Base-by-base conservation (phyloP, 2,329 filamentous ascomycete species). In the Stachybotrys chartarum region DNA sequence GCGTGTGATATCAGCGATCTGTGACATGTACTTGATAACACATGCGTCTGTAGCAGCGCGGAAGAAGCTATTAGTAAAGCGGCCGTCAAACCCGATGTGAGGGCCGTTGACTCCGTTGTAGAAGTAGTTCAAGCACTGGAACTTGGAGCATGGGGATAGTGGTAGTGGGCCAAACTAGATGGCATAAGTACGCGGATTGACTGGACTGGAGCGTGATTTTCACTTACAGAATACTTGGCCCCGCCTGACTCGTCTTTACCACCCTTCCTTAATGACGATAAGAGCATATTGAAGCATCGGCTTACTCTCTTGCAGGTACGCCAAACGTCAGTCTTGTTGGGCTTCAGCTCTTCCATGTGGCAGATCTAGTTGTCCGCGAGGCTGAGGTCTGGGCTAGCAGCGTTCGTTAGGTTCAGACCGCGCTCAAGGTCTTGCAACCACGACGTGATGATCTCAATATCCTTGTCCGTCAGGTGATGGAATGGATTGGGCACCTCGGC, bases 251-350 rank as follows among this genome's bases (percentile, higher is more conserved):
- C 52, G 7, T 56, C 42, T 18, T 54, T 53, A 18, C 54, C 56
- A 30, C 59, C 59, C 35, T 42, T 61, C 57, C 35, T 58, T 58
- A 18, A 61, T 53, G 39, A 59, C 55, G 3, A 61, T 55, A 30
- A 58, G 51, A 46, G 59, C 59, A 52, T 58, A 60, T 24, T 58
- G 55, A 5, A 53, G 53, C 17, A 57, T 42, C 12, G 50, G 5
- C 2, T 52, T 50, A n/a, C 55, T 52, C 2, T 54, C 53, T 16
- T 57, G 57, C 17, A 60, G 56, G 39, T 90, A 31, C 75, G 85
- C 55, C 86, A 91, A 86, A 87, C 62, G 79, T 87, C 50, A 89
- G 87, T 4, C 69, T 90, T 42, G 83, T 90, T 32, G 78, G 84
- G 64, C 80, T 60, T 57, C 8, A 57, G 52, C 24, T 55, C 54